Conservation (phyloP, 2,329 filamentous ascomycete genomes). For the Phialophora macrospora region DNA sequence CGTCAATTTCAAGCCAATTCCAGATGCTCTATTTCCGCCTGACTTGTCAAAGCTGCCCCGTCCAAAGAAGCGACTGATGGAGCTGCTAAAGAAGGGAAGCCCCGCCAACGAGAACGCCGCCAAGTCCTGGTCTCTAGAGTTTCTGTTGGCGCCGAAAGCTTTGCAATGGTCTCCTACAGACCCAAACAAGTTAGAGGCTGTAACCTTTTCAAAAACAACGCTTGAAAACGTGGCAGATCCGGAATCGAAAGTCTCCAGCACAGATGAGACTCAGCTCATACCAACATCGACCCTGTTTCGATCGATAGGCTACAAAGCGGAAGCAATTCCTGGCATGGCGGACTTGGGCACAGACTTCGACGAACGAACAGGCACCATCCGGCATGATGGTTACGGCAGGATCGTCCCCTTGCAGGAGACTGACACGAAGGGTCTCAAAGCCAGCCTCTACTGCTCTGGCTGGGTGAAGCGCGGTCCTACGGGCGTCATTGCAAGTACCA, state of each 20-base stretch:
- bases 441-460: constrained; percentile 80
- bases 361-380: constrained; percentile 71
- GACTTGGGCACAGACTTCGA: constrained; percentile 81
- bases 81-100: constrained; percentile 79
- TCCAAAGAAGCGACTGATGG: constrained; percentile 75
- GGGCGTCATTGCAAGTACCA: constrained; percentile 93
- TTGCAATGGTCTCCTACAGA: constrained; percentile 62
- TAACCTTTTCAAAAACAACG: constrained; percentile 67
- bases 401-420: constrained; percentile 53
- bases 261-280: constrained; percentile 56
- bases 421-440: constrained; percentile 59
- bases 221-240: constrained; percentile 58
- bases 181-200: constrained; percentile 62
- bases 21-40: constrained; percentile 68
- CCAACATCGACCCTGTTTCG: constrained; percentile 78
- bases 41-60: constrained; percentile 73
- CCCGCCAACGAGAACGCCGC: constrained; percentile 54
- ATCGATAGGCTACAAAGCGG: constrained; percentile 92
- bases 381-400: constrained; percentile 80
- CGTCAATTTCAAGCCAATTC: constrained; percentile 73
- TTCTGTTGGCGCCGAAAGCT: constrained; percentile 75
- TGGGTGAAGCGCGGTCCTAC: constrained; percentile 97
- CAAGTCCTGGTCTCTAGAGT: constrained; percentile 83
- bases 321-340: constrained; percentile 73
- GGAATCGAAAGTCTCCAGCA: constrained; percentile 55